phyloP scores from a whole-genome alignment of 1,284 basidiomycete genomes.

The Ustilago vetiveriae region DNA sequence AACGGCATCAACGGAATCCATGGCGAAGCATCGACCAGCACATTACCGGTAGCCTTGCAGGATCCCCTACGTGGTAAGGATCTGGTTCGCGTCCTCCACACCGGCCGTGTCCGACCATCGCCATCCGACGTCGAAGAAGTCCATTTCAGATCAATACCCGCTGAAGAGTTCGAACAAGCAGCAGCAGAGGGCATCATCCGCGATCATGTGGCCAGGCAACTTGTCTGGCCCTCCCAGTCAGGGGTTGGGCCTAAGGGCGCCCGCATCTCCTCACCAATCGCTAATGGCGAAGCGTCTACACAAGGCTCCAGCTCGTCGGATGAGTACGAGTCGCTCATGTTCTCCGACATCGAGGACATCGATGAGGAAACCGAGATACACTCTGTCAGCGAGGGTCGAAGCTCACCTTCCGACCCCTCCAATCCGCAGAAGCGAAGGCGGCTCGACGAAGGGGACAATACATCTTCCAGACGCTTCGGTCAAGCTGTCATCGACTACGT shows the following conservation, averaged over 20 bases:
- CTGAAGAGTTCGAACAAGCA: slow-evolving; percentile 15
- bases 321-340: slow-evolving; percentile 12
- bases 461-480: slow-evolving; percentile 20
- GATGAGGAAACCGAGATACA: slow-evolving; percentile 3
- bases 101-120: slow-evolving; percentile 24
- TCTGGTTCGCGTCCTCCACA: slow-evolving; percentile 26
- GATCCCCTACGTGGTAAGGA: slow-evolving; percentile 45
- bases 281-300: slow-evolving; percentile 10
- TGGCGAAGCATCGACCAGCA: slow-evolving; percentile 2
- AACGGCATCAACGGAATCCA: slow-evolving; percentile 20
- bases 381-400: background rate
- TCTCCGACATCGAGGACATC: slow-evolving; percentile 30
- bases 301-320: slow-evolving; percentile 22
- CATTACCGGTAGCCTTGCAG: slow-evolving; percentile 17
- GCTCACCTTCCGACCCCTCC: too few relatives aligned
- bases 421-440: slow-evolving; percentile 15
- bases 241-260: background rate
- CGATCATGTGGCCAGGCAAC: slow-evolving; percentile 17
- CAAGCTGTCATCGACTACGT: slow-evolving; percentile 37
- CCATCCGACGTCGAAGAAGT: slow-evolving; percentile 18
- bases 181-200: slow-evolving; percentile 31
- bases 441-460: background rate
- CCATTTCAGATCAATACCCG: slow-evolving; percentile 18
- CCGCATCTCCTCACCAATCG: background rate
- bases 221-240: slow-evolving; percentile 25